Evolutionary conservation across 768 basidiomycete genomes (phyloP), one percentile per base, ranked within the genome.

Genomic region (Asterophora parasitica): DNA sequence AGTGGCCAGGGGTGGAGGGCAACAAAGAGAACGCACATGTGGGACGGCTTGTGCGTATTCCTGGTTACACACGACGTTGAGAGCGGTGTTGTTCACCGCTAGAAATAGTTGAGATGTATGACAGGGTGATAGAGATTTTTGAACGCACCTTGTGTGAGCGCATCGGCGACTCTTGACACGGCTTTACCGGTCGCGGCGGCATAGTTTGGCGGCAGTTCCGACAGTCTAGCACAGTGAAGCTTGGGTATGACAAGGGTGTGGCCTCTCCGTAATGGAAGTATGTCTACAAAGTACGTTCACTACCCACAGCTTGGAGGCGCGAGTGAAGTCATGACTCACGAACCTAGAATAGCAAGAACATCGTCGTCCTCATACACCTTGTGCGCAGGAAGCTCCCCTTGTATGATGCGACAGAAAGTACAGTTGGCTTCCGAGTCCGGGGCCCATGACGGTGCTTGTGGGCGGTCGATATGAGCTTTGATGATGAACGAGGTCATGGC

Each of bases 401-500:
- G 58, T n/a, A 86, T 68, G 47, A 88, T 85, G 33, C 74, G 72
- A 60, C 86, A 88, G 64, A 87, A 87, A 5, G 75, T 58, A 56
- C 85, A 88, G 19, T 70, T 65, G 16, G 50, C 44, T 8, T 58
- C 54, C 4, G 69, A 52, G 48, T 77, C 69, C 12, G 67, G 61
- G 16, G 59, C 64, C 84, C 82, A 83, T n/a, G 71, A 63, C n/a
- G 63, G 49, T 13, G 75, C 69, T 31, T 69, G 49, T 11, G 65
- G 58, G 7, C 82, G 76, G 47, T 66, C 60, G 32, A 75, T 68
- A 57, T 85, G 84, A 16, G 76, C 71, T 47, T 81, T 70, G 60
- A 88, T 85, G 15, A 88, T 79, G 67, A 83, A 85, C 28, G 83
- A 85, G 48, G 85, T 87, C 85, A 87, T 86, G n/a, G n/a, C n/a